Evolutionary conservation across 805 yeast genomes (phyloP).

Genomic region (Pichia deserticola): DNA sequence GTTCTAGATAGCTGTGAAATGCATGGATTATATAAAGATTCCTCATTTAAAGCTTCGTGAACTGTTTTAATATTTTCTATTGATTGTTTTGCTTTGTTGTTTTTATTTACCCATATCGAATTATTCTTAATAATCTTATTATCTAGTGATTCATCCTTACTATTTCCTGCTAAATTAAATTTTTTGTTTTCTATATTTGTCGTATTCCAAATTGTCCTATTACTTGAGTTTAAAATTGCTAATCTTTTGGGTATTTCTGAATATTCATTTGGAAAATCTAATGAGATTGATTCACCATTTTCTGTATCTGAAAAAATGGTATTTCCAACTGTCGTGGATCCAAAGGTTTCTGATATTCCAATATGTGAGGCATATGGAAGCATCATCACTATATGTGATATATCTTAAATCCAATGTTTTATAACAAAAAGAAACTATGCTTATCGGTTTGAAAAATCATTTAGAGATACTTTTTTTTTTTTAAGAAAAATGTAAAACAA

Average conservation of each 20-base stretch:
- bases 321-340: background rate
- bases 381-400: background rate
- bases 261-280: background rate
- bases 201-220: background rate
- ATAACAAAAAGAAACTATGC: too few species aligned
- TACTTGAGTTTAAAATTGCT: background rate
- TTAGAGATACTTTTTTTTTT: too few species aligned
- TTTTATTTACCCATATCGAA: background rate
- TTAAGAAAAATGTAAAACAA: too few species aligned
- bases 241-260: background rate
- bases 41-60: background rate
- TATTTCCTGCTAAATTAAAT: background rate
- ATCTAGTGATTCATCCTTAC: background rate
- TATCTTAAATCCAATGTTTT: too few species aligned
- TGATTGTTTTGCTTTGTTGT: background rate
- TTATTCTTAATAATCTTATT: background rate
- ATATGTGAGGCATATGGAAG: background rate
- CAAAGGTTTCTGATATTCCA: conserved; percentile 3
- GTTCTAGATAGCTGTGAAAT: background rate
- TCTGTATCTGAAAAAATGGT: background rate
- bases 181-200: background rate
- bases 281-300: background rate
- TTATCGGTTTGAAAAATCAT: too few species aligned
- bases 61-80: background rate
- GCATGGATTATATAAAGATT: background rate